Evolutionary conservation across 208 protist species (phyloP).

Genomic region (Wallacemonas sp.): DNA sequence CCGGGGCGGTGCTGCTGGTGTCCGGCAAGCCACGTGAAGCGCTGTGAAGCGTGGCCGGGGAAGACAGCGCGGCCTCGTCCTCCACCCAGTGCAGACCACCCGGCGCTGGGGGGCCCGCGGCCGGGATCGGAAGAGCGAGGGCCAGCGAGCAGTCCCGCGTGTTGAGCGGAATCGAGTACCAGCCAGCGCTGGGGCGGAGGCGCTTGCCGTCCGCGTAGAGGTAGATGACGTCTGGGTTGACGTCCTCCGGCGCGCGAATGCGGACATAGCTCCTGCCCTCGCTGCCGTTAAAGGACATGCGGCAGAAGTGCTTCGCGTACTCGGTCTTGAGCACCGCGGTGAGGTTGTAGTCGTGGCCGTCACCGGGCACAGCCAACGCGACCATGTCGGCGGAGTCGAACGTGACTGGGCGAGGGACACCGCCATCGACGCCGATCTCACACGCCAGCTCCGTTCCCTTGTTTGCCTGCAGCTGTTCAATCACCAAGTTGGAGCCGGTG

Average conservation of each 20-base stretch:
- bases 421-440: constrained; percentile 68
- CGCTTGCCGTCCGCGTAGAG: constrained; percentile 58
- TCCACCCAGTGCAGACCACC: background rate
- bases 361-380: constrained; percentile 63
- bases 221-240: constrained; percentile 34
- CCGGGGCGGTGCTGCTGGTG: background rate
- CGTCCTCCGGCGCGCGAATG: constrained; percentile 54
- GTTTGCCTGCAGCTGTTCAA: constrained; percentile 66
- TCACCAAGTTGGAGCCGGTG: constrained; percentile 70
- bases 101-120: background rate
- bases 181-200: constrained; percentile 49
- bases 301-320: constrained; percentile 56
- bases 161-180: constrained; percentile 68
- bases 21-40: background rate
- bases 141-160: constrained; percentile 61
- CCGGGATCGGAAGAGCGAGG: constrained; percentile 14
- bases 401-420: constrained; percentile 43
- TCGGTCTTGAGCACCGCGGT: constrained; percentile 51
- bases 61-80: constrained; percentile 3
- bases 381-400: constrained; percentile 8
- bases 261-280: constrained; percentile 57
- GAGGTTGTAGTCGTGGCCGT: constrained; percentile 78
- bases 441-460: constrained; percentile 59
- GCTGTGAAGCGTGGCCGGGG: background rate
- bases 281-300: constrained; percentile 71